Conservation (phyloP, 352 stramenopile species). For the Thalassiosira livingstoniorum region DNA sequence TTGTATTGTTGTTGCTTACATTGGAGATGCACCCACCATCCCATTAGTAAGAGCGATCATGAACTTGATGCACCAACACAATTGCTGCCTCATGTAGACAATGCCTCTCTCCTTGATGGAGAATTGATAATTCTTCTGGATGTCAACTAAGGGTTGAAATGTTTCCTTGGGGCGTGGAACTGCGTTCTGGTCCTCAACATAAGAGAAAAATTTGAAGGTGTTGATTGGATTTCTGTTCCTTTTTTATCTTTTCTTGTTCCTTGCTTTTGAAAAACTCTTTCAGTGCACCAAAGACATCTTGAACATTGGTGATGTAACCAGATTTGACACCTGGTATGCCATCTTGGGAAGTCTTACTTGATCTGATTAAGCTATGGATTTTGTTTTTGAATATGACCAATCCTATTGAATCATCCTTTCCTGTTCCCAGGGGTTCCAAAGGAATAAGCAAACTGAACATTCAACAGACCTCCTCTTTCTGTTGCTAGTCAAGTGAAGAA, state of each 20-base stretch:
- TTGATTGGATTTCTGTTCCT: conserved; percentile 4
- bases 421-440: conserved; percentile 1
- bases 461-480: not conserved
- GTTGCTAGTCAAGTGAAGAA: conserved; percentile 22
- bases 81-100: not conserved
- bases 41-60: not conserved
- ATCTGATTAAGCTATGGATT: not conserved
- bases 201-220: conserved; percentile 1
- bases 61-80: conserved; percentile 10
- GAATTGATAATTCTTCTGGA: conserved; percentile 1
- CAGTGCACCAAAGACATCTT: conserved; percentile 7
- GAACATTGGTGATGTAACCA: not conserved
- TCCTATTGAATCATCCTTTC: conserved; percentile 2
- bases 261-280: not conserved
- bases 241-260: not conserved
- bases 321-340: not conserved
- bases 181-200: not conserved
- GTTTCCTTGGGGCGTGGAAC: conserved; percentile 6
- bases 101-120: not conserved
- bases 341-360: not conserved
- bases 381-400: conserved; percentile 8
- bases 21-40: not conserved
- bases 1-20: not conserved
- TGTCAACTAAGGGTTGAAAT: not conserved
- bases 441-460: conserved; percentile 17